Conservation (phyloP, 1,284 basidiomycete genomes). For the Cryptococcus sp. region DNA sequence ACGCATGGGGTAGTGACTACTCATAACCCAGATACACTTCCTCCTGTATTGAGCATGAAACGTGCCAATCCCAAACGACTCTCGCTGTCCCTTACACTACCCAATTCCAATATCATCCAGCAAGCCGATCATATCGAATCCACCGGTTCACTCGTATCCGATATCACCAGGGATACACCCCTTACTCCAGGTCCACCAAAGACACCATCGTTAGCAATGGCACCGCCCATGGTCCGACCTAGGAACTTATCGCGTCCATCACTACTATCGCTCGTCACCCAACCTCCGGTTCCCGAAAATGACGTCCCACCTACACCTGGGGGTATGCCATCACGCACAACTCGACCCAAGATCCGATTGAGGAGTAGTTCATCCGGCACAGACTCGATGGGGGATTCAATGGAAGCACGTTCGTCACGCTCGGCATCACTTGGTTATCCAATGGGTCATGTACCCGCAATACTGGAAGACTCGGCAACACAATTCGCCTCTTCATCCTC, state of each 20-base stretch:
- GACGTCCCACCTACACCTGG: constrained; percentile 30
- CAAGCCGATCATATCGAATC: constrained; percentile 5
- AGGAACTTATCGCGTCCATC: constrained; percentile 23
- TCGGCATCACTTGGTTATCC: constrained; percentile 7
- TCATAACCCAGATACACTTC: constrained; percentile 12
- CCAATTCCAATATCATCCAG: constrained; percentile 8
- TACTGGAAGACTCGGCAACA: constrained; percentile 1
- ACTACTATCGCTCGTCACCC: constrained; percentile 37
- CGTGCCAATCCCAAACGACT: constrained; percentile 39
- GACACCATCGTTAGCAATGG: constrained; percentile 29
- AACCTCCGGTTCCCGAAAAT: constrained; percentile 14
- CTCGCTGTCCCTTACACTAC: constrained; percentile 27
- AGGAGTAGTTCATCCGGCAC: constrained; percentile 8
- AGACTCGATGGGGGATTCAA: constrained; percentile 7
- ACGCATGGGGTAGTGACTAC: not conserved
- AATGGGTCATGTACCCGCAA: constrained; percentile 1
- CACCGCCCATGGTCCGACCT: constrained; percentile 14
- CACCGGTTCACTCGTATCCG: not conserved
- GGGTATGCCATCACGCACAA: constrained; percentile 8
- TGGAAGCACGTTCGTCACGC: constrained; percentile 25
- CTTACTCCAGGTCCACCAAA: constrained; percentile 34
- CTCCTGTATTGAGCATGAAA: constrained; percentile 21
- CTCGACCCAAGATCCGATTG: constrained; percentile 17
- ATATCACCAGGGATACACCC: constrained; percentile 19
- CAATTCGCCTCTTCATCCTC: constrained; percentile 17